phyloP scores from a whole-genome alignment of 2,329 filamentous ascomycete species.

The Pseudogymnoascus sp. region DNA sequence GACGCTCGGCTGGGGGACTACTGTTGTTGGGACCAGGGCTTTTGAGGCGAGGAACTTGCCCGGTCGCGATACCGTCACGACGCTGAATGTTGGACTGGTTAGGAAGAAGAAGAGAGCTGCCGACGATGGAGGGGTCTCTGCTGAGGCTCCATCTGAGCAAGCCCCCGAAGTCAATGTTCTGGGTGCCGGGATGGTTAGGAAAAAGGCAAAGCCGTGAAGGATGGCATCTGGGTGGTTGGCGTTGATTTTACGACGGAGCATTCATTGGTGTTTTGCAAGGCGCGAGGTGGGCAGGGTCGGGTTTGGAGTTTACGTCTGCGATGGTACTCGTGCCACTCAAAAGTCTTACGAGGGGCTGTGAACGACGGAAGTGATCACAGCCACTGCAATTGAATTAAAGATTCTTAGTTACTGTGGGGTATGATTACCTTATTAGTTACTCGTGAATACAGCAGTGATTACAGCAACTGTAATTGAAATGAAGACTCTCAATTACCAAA shows the following conservation, averaged over 20 bases:
- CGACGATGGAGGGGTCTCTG: constrained; percentile 13
- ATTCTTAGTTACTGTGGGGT: neutral
- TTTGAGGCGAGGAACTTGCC: constrained; percentile 15
- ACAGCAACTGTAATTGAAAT: neutral
- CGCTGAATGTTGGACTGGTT: constrained; percentile 33
- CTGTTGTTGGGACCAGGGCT: constrained; percentile 38
- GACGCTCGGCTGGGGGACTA: constrained; percentile 42
- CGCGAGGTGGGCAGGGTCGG: neutral
- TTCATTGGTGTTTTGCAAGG: neutral
- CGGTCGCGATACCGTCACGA: constrained; percentile 14
- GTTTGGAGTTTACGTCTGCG: neutral
- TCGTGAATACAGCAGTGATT: neutral
- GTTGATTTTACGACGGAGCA: neutral
- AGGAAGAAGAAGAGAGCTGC: constrained; percentile 43
- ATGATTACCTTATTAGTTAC: neutral
- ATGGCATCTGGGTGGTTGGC: neutral
- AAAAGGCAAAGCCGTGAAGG: constrained; percentile 42
- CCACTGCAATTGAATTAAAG: neutral
- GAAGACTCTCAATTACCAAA: neutral
- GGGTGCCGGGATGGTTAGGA: constrained; percentile 41
- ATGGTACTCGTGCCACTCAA: neutral
- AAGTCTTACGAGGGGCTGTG: neutral
- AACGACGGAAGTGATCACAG: neutral
- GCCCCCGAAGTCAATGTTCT: constrained; percentile 39
- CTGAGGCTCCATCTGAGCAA: neutral